Base-by-base conservation (phyloP, 2,329 filamentous ascomycete species). In the Diaporthe australafricana region DNA sequence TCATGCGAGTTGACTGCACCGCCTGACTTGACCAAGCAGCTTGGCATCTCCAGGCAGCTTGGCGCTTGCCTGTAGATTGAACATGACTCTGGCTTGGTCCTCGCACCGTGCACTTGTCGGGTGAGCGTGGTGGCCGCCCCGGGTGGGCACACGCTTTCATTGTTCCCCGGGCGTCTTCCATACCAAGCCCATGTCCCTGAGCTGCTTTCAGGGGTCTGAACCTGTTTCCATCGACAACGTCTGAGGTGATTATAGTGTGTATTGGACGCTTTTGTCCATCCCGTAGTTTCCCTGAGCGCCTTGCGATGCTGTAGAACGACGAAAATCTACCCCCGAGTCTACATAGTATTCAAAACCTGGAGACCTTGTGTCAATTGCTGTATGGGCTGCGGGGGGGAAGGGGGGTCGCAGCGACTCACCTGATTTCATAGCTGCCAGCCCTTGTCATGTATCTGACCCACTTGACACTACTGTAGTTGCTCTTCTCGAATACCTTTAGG, bases 381-480 rank as follows among this genome's bases (percentile, higher is more conserved):
- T 35, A 20, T 48, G 38, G 5, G 16, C 12, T 8, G 35, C n/a
- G 7, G n/a, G n/a, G 2, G 53, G 22, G 7, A 6, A 16, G n/a
- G 2, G 53, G 22, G 7, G 87, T 57, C 42, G 42, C 16, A 14
- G 30, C 5, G 35, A 73, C 84, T 77, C 76, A 97, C 92, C 95
- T 88, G 81, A 99, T 98, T 85, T 99, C 96, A 83, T 99, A 99
- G 82, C 95, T 98, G 35, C 96, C 96, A 20, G 96, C 96, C 76
- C 96, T 91, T 22, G 96, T 99, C 96, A 99, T 98, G 83, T 99
- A 99, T 77, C 96, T 88, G 77, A 99, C 96, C 96, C 96, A 99
- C 83, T 99, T 99, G 62, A 99, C 96, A 80, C 95, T 98, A 74
- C 94, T 97, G 82, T 99, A 99, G 83, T 98, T 98, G 83, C 90